Base-by-base conservation (phyloP, 805 yeast species). In the Saccharomycopsis amapae region DNA sequence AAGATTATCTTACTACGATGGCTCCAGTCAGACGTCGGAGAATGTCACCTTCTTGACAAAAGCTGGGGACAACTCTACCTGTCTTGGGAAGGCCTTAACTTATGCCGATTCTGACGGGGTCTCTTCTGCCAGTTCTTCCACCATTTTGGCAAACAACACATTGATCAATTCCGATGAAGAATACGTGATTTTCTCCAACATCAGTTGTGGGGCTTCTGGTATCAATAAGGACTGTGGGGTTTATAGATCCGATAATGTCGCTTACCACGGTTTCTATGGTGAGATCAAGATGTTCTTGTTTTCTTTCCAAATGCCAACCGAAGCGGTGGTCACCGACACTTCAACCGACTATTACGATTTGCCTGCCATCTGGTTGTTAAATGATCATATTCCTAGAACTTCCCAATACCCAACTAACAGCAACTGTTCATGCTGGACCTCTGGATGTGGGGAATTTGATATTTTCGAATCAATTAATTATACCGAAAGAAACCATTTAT, bases 401-500 rank as follows among this genome's bases (percentile, higher is more conserved):
- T 68, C 81, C 60, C 97, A 93, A 71, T 93, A 93, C 68, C 78
- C 81, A 40, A 50, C 64, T 37, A 76, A 76, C 53, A 97, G 96
- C 64, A 63, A 75, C 22, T 93, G 97, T 73, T 88, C 97, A 26
- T 93, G 99, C 76, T 93, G 99, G 99, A 60, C 75, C 43, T 74
- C 94, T 46, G 97, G 97, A 51, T 93, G 99, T 71, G 99, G 99
- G 71, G 99, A 93, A 73, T 72, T 93, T 59, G 99, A 93, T 68
- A 72, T 88, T 58, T 93, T 89, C 59, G 99, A 93, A 76, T 73
- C 90, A 55, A 75, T 93, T 55, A 69, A 79, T 51, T 17, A 28
- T 5, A 24, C 46, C 26, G 57, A 83, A 30, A 96, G 95, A 55
- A 78, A 85, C 53, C 70, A 78, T 47, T 68, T 83, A 54, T 79